Percentiles rank a stretch among this genome's conserved stretches.
Evolutionary conservation across 2,329 filamentous ascomycete genomes (phyloP).

Genomic region (Acephala macrosclerotiorum): DNA sequence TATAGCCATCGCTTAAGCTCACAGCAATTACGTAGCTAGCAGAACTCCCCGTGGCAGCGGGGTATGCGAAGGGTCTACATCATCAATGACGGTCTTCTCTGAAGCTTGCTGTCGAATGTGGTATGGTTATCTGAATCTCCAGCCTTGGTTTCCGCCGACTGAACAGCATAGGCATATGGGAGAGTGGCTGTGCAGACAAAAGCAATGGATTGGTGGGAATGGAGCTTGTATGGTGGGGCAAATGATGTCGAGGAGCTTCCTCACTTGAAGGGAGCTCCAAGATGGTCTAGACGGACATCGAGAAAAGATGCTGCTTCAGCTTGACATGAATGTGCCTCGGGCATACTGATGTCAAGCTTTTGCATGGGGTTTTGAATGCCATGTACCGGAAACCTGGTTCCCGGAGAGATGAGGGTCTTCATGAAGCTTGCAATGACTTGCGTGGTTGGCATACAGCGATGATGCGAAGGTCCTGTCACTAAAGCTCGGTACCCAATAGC

Average conservation of each 20-base stretch:
- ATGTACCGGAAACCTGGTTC: neutral
- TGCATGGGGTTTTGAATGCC: neutral
- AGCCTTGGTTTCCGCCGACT: neutral
- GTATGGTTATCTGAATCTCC: neutral
- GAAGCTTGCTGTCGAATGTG: neutral
- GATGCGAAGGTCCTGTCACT: neutral
- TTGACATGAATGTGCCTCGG: neutral
- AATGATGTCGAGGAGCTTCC: neutral
- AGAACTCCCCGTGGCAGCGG: conserved; percentile 6
- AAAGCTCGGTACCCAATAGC: neutral
- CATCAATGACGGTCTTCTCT: conserved; percentile 33
- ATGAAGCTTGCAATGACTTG: conserved; percentile 1
- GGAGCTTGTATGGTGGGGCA: neutral
- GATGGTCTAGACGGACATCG: neutral
- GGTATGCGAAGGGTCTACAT: conserved; percentile 30
- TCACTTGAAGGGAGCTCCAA: neutral
- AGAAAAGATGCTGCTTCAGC: neutral
- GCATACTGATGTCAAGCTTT: neutral
- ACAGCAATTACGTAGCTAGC: conserved; percentile 24
- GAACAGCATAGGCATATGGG: neutral
- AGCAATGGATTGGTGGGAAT: neutral
- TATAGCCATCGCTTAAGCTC: conserved; percentile 8
- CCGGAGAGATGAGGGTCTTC: neutral
- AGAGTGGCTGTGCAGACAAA: conserved; percentile 11
- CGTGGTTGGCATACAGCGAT: conserved; percentile 10